phyloP scores from a whole-genome alignment of 1,284 basidiomycete genomes.

The Malassezia cuniculi region DNA sequence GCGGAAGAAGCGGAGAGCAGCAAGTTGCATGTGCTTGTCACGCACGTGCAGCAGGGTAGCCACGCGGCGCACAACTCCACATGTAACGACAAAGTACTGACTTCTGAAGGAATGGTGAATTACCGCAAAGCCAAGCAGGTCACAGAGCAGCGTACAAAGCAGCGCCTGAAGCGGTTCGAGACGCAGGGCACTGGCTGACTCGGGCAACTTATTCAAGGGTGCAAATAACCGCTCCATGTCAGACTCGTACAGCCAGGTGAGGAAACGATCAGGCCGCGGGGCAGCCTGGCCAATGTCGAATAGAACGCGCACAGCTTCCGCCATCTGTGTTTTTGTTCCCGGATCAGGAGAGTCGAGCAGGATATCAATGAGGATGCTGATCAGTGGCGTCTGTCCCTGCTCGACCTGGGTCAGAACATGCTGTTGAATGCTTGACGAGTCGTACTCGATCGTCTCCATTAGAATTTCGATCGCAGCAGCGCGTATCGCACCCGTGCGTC shows the following conservation, averaged over 20 bases:
- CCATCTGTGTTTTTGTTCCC: conserved; percentile 77
- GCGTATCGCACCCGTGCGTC: conserved; percentile 54
- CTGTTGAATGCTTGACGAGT: conserved; percentile 68
- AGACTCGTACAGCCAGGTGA: conserved; percentile 76
- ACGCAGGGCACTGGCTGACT: conserved; percentile 48
- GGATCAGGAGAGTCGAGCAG: conserved; percentile 60
- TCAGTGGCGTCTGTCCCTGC: conserved; percentile 36
- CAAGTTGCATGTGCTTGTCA: conserved; percentile 64
- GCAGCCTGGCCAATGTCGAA: conserved; percentile 54
- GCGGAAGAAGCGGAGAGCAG: conserved; percentile 69
- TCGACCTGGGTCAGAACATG: conserved; percentile 71
- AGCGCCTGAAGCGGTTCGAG: conserved; percentile 16
- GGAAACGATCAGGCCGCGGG: conserved; percentile 60
- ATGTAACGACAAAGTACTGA: conserved; percentile 67
- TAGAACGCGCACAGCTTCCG: conserved; percentile 73
- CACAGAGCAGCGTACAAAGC: conserved; percentile 52
- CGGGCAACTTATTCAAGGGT: conserved; percentile 64
- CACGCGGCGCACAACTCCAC: conserved; percentile 28
- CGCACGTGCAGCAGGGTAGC: conserved; percentile 54
- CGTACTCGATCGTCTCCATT: conserved; percentile 76
- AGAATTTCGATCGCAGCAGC: conserved; percentile 78
- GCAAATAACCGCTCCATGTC: conserved; percentile 63
- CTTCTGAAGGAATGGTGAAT: conserved; percentile 68
- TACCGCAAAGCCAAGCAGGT: conserved; percentile 77
- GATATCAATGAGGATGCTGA: conserved; percentile 51